Evolutionary conservation across 768 basidiomycete genomes (phyloP).

Genomic region (Amanita rimosa): DNA sequence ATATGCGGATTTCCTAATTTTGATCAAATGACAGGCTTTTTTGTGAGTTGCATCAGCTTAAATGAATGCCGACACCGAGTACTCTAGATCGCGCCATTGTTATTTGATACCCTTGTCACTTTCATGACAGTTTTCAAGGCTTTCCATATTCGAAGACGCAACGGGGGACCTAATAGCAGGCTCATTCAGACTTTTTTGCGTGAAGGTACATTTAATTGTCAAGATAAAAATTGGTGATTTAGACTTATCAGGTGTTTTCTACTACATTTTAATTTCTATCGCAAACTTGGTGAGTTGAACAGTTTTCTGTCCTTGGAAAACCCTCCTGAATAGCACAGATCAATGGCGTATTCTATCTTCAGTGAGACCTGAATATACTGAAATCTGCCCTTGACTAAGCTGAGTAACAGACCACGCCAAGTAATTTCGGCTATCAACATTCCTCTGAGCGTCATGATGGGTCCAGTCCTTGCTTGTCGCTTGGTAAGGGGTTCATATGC

Average conservation of each 20-base stretch:
- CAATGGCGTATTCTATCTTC: conserved; percentile 81
- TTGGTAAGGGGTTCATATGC: conserved; percentile 30
- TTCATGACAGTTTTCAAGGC: conserved; percentile 76
- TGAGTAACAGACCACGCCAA: conserved; percentile 53
- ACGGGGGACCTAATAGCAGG: conserved; percentile 65
- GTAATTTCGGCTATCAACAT: conserved; percentile 79
- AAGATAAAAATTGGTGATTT: neutral
- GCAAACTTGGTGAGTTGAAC: conserved; percentile 49
- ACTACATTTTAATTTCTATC: conserved; percentile 78
- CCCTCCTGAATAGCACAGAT: conserved; percentile 24
- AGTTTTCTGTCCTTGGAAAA: neutral
- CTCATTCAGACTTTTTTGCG: conserved; percentile 79
- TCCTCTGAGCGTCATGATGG: conserved; percentile 77
- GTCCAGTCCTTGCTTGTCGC: conserved; percentile 69
- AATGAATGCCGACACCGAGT: neutral
- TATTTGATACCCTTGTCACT: conserved; percentile 74
- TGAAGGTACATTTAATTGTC: conserved; percentile 38
- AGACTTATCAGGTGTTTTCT: conserved; percentile 52
- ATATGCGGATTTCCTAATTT: conserved; percentile 6
- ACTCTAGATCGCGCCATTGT: conserved; percentile 64
- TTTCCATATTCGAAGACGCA: conserved; percentile 62
- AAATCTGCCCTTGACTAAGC: conserved; percentile 9
- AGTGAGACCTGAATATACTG: conserved; percentile 30
- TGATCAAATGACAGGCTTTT: conserved; percentile 31
- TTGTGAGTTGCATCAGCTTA: conserved; percentile 28